Evolutionary conservation across 495 filamentous ascomycete genomes (phyloP).

Genomic region (Bacidia gigantensis): DNA sequence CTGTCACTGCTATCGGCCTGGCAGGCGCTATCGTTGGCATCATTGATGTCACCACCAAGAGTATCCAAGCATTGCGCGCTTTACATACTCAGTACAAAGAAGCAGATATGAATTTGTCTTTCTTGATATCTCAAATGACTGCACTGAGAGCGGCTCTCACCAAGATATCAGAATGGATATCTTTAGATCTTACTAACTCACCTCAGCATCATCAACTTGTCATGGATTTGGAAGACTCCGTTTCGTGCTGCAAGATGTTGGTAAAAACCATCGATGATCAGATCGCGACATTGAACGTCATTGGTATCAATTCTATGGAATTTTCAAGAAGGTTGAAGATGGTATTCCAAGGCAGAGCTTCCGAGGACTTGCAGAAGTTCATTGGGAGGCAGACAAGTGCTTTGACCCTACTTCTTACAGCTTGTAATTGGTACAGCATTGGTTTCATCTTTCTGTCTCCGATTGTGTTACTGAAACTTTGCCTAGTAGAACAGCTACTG

Average conservation of each 20-base stretch:
- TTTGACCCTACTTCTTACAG: slow-evolving; percentile 12
- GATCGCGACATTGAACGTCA: neutral
- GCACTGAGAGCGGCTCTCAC: slow-evolving; percentile 7
- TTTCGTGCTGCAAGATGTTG: slow-evolving; percentile 6
- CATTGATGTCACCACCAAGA: neutral
- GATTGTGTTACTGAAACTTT: neutral
- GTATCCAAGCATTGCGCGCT: neutral
- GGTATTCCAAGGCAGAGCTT: neutral
- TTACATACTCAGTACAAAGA: neutral
- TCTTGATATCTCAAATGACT: slow-evolving; percentile 1
- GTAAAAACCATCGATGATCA: slow-evolving; percentile 2
- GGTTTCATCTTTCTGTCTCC: neutral
- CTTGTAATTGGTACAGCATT: slow-evolving; percentile 4
- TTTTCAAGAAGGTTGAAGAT: too few relatives aligned
- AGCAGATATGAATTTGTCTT: neutral
- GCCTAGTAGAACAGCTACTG: neutral
- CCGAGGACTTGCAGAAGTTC: slow-evolving; percentile 1
- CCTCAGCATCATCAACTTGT: slow-evolving; percentile 11
- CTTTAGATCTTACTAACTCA: neutral
- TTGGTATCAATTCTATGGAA: neutral
- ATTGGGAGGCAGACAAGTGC: slow-evolving; percentile 10
- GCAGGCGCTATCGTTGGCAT: slow-evolving; percentile 2
- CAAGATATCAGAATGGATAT: slow-evolving; percentile 9
- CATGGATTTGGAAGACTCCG: slow-evolving; percentile 4
- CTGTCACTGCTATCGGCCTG: neutral